These are phyloP conservation scores for Syncephalastrum racemosum DNA, from an alignment of 371 early-diverging fungal species.

Conservation along the genomic window DNA sequence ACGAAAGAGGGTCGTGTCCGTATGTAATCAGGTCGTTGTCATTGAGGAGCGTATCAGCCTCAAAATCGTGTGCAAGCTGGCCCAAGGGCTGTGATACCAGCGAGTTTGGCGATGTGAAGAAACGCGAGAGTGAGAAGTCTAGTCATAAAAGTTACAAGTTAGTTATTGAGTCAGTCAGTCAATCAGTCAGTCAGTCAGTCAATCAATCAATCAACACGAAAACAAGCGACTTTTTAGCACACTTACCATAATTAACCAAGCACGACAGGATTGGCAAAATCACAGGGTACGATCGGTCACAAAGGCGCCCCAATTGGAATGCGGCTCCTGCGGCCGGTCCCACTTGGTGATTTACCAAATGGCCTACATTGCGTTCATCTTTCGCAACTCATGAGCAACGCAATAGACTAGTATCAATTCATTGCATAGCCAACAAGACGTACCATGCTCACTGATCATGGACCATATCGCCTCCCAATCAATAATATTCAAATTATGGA, in stretches of 20 bases:
- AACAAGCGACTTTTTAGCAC: background rate
- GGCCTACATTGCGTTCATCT: slow-evolving; percentile 40
- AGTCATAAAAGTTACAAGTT: slow-evolving; percentile 6
- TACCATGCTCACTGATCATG: slow-evolving; percentile 52
- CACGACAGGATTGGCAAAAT: slow-evolving; percentile 45
- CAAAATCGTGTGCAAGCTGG: slow-evolving; percentile 45
- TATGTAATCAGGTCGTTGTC: slow-evolving; percentile 11
- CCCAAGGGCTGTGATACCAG: slow-evolving; percentile 35
- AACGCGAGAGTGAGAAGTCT: slow-evolving; percentile 40
- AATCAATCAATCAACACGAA: background rate
- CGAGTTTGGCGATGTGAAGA: slow-evolving; percentile 20
- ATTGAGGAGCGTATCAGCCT: slow-evolving; percentile 36
- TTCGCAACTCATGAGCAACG: slow-evolving; percentile 8
- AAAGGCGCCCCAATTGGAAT: slow-evolving; percentile 38
- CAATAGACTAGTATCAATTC: background rate
- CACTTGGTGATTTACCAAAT: slow-evolving; percentile 31
- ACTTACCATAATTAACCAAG: slow-evolving; percentile 48
- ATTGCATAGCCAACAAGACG: background rate
- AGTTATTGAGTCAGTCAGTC: too few relatives aligned
- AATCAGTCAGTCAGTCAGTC: background rate
- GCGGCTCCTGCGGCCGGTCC: slow-evolving; percentile 33
- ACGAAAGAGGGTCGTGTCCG: slow-evolving; percentile 38
- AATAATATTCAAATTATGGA: slow-evolving; percentile 21
- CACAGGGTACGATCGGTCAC: slow-evolving; percentile 42
- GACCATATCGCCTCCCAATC: slow-evolving; percentile 47